Base-by-base conservation (phyloP, 1,284 basidiomycete species). In the Trichosporon coremiiforme region DNA sequence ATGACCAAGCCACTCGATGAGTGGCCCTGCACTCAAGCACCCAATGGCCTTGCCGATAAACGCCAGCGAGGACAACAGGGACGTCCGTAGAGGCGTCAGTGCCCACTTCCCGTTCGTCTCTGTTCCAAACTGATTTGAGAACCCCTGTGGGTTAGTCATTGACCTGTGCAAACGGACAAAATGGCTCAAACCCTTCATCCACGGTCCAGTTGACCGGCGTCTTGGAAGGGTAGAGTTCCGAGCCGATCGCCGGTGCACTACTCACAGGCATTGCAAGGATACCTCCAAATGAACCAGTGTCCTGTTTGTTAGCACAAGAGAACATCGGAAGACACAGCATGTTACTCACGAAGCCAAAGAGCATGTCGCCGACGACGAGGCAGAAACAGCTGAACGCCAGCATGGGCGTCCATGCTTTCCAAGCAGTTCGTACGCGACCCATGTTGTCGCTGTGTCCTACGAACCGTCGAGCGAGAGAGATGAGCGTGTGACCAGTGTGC, bases 1-100 rank as follows among this genome's bases (percentile, higher is more conserved):
- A 35, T 70, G 70, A 9, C 71, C 71, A 10, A 67, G 41, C 41
- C 68, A 36, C 66, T 72, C 71, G 35, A 70, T 69, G 7, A 72
- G 50, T 15, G 63, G 55, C 5, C 68, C 68, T 9, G 64, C 63
- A 2, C n/a, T 9, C 10, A 66, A 17, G 41, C 68, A 70, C 17
- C 71, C 71, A 17, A 68, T 57, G 25, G 69, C 67, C 38, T 72
- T 72, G 17, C 71, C 71, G 64, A 72, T 68, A 17, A 66, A 72
- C 12, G 71, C 71, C 5, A 72, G 50, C 7, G 68, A 69, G 12
- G 65, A 53, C 45, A 63, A 22, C 20, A 69, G 41, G n/a, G 65
- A 66, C 15, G 68, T 66, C 57, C 65, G 63, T 13, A 68, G 55
- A 13, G 66, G 35, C 12, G 65, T 47, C 36, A 69, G 35, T 4